Base-by-base conservation (phyloP, 352 stramenopile species). In the Phytopythium sindhum region DNA sequence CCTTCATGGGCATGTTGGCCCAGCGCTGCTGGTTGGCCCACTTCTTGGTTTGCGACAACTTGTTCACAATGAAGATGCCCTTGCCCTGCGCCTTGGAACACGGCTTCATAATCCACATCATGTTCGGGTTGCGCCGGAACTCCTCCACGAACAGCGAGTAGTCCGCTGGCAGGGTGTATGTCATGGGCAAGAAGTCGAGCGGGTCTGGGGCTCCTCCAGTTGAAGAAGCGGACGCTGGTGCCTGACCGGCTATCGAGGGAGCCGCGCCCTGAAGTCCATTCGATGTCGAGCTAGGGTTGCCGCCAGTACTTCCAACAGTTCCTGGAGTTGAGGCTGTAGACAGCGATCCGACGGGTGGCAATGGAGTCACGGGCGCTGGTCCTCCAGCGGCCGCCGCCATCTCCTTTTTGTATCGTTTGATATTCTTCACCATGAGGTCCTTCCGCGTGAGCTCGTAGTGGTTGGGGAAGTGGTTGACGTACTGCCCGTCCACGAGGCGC, bases 41-140 rank as follows among this genome's bases (percentile, higher is more conserved):
- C 57, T 97, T 92, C 64, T 95, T 97, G 53, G 92, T 93, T 66
- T 98, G 92, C 4, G 88, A 90, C 14, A 97, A 78, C 53, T 97
- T 97, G 63, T 95, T 97, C 60, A 98, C 89, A 65, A 98, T 95
- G 67, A 97, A 98, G 45, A 98, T 97, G 29, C 92, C 91, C 63
- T 96, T 97, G 23, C 92, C 92, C 73, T 98, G 92, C 0, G 91
- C 90, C 21, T 84, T 78, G 19, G 85, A 94, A 28, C 84, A 95
- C 1, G 93, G 93, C 59, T 98, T 98, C 93, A 98, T 98, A 69
- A 98, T 98, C 93, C 93, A 98, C 84, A 93, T 94, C 21, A 74
- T 73, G 72, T 93, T 89, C 17, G 85, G 86, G 59, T 90, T 96
- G 41, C 83, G 84, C 24, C 84, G 80, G 39, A 94, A 94, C 67